Percentiles rank a stretch among this genome's conserved stretches.
phyloP scores from a whole-genome alignment of 2,329 filamentous ascomycete species.

The Pseudonectria buxi region DNA sequence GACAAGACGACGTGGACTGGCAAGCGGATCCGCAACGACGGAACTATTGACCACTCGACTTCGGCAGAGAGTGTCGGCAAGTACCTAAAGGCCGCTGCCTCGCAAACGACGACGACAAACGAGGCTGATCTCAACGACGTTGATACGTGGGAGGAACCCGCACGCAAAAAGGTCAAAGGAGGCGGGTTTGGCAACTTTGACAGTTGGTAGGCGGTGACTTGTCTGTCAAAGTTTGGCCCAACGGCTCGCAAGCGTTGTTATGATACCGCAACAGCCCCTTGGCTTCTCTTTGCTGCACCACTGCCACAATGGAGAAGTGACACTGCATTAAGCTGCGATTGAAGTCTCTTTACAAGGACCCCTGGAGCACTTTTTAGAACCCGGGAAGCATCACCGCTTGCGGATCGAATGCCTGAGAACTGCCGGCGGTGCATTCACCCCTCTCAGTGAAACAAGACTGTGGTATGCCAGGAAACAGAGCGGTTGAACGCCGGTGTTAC shows the following conservation, averaged over 20 bases:
- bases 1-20: conserved; percentile 94
- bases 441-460: conserved; percentile 36
- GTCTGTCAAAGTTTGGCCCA: too few species aligned
- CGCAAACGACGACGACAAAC: conserved; percentile 36
- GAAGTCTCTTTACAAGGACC: too few species aligned
- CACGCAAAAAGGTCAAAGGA: conserved; percentile 70
- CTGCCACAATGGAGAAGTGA: too few species aligned
- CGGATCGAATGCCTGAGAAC: conserved; percentile 40
- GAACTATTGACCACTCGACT: conserved; percentile 43
- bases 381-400: conserved; percentile 33
- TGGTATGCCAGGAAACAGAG: conserved; percentile 43
- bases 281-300: conserved; percentile 12
- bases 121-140: conserved; percentile 57
- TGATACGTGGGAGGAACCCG: conserved; percentile 62
- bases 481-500: conserved; percentile 44
- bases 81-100: conserved; percentile 61
- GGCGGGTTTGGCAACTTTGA: conserved; percentile 94
- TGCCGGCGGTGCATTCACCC: conserved; percentile 37
- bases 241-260: too few species aligned
- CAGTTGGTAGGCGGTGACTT: conserved; percentile 56
- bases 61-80: conserved; percentile 58
- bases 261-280: conserved; percentile 12
- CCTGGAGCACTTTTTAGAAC: too few species aligned
- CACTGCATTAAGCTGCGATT: too few species aligned
- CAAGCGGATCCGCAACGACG: conserved; percentile 71